Percentiles rank a stretch among this genome's conserved stretches.
These are phyloP conservation scores for Brassica cretica DNA, from an alignment of 345 rosid genomes.

Conservation along the genomic window DNA sequence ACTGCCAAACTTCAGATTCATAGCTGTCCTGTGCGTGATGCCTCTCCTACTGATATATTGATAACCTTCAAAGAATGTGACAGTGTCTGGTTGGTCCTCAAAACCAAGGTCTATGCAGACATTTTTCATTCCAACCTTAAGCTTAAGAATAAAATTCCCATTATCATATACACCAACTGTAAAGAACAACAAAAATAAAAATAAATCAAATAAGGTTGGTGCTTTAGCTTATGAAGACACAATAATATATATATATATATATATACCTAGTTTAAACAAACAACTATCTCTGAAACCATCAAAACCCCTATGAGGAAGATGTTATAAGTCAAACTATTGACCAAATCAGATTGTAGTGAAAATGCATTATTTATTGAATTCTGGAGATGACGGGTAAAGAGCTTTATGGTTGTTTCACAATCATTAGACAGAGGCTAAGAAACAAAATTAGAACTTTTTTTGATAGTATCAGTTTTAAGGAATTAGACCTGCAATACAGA, in stretches of 20 bases:
- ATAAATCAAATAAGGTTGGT: neutral
- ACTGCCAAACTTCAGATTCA: neutral
- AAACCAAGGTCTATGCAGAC: neutral
- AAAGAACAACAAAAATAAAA: neutral
- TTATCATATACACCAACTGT: neutral
- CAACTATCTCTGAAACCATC: neutral
- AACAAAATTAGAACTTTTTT: too few relatives aligned
- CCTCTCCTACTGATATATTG: neutral
- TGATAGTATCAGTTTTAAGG: too few relatives aligned
- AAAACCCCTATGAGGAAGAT: too few relatives aligned
- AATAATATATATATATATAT: too few relatives aligned
- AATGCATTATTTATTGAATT: too few relatives aligned
- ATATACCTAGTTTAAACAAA: neutral
- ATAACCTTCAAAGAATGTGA: neutral
- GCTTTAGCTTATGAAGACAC: neutral
- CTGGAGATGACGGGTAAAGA: neutral
- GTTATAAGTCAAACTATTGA: too few relatives aligned
- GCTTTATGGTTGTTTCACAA: neutral
- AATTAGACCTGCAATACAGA: too few relatives aligned
- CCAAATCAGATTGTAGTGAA: too few relatives aligned
- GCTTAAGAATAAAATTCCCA: neutral
- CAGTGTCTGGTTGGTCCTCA: neutral
- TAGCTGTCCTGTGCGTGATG: neutral
- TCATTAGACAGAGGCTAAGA: neutral
- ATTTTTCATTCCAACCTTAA: neutral